Base-by-base conservation (phyloP, 208 protist species). In the Acanthamoeba healyi region DNA sequence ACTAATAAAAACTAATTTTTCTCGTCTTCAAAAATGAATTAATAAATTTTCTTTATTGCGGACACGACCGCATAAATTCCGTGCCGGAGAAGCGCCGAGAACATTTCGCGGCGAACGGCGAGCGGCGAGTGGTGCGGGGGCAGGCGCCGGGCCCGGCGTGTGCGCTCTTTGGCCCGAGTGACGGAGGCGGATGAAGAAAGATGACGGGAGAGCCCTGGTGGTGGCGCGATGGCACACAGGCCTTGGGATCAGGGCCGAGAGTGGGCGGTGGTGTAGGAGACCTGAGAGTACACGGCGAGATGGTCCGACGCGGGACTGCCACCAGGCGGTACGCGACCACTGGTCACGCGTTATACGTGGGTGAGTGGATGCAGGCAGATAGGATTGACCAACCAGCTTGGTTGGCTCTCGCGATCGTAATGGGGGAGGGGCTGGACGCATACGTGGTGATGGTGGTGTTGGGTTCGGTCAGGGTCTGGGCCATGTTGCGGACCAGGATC, bases 391-490 rank as follows among this genome's bases (percentile, higher is more conserved):
- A n/a, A 29, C 2, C 29, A 79, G 12, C 36, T 36, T 36, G 22
- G n/a, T n/a, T n/a, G n/a, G n/a, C n/a, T n/a, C n/a, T n/a, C n/a
- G 26, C 7, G 54, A 61, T 4, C 54, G 26, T 29, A 72, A 5
- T 44, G 67, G 74, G 10, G 9, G 0, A 46, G 70, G 36, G 70
- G 22, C 14, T 34, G 72, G 22, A 4, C 22, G 1, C 72, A 44
- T 84, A 84, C 74, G 74, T 84, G 42, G 74, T 84, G 44, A 84
- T 26, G 42, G 74, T 84, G 2, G 74, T 36, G 42, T 84, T 84
- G 46, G 74, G 74, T 9, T 38, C 26, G 29, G 46, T 24, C 3
- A 42, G 29, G 22, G 58, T 4, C 15, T 56, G 42, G 24, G 42
- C 42, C 74, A 84, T 84, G 74, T 84, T 90, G 34, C 82, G 49